Evolutionary conservation across 139 green algal species (phyloP).

Genomic region (Auxenochlorella pyrenoidosa): DNA sequence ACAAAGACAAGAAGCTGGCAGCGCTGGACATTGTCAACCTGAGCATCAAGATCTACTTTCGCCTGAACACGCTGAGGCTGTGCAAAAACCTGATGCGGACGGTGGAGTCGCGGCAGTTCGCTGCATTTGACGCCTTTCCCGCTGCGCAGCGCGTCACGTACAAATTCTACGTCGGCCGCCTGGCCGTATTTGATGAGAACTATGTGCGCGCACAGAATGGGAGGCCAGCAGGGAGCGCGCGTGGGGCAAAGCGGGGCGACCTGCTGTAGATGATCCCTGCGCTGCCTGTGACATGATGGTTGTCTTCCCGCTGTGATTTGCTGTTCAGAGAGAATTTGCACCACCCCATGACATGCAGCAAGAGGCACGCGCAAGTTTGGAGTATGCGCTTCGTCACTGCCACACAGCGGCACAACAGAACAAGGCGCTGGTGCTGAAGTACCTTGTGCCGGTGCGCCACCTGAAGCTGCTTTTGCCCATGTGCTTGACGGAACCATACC

Average conservation of each 20-base stretch:
- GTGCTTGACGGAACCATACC: no score
- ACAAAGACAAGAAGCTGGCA: slow-evolving; percentile 71
- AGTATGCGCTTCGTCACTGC: slow-evolving; percentile 77
- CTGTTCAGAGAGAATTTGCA: no score
- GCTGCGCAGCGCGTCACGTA: slow-evolving; percentile 71
- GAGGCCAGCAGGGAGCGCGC: no score
- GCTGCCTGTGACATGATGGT: no score
- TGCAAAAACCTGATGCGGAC: slow-evolving; percentile 78
- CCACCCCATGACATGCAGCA: slow-evolving; percentile 17
- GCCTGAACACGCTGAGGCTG: slow-evolving; percentile 77
- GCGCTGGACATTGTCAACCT: slow-evolving; percentile 74
- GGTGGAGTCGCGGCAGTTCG: slow-evolving; percentile 60
- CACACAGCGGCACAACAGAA: slow-evolving; percentile 55
- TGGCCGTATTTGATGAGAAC: slow-evolving; percentile 85
- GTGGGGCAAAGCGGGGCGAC: background rate
- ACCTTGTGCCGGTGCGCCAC: slow-evolving; percentile 74
- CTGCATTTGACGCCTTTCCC: slow-evolving; percentile 67
- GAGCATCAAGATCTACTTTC: slow-evolving; percentile 87
- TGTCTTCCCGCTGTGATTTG: no score
- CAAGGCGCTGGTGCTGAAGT: slow-evolving; percentile 70
- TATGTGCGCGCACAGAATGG: slow-evolving; percentile 46
- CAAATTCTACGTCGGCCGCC: slow-evolving; percentile 76
- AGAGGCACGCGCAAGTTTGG: slow-evolving; percentile 62
- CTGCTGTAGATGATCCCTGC: background rate
- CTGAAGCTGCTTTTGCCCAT: no score